These are phyloP conservation scores for Colletotrichum cordylinicola DNA, from an alignment of 2,329 filamentous ascomycete species.

Conservation along the genomic window DNA sequence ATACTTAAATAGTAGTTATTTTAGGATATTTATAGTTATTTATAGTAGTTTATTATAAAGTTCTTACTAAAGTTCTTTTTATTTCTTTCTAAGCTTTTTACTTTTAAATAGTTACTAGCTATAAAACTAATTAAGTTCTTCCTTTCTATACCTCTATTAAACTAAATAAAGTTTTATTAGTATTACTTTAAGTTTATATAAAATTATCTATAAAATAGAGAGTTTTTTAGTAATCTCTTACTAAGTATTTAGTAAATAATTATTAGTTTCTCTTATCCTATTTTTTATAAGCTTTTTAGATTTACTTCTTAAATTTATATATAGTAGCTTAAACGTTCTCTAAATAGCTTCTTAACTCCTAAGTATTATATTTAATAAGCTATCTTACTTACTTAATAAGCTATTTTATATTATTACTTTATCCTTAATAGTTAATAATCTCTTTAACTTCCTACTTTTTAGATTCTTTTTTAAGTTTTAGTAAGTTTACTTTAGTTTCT, in stretches of 20 bases:
- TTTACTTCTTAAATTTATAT: neutral
- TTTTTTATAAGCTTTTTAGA: neutral
- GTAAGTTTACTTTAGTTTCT: neutral
- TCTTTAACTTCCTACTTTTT: neutral
- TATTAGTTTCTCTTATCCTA: neutral
- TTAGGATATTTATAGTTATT: neutral
- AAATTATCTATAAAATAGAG: neutral
- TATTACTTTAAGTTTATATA: neutral
- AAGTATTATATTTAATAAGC: neutral
- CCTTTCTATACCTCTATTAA: neutral
- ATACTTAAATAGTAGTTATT: too few species aligned
- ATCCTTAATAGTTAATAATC: neutral
- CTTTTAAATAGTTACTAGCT: neutral
- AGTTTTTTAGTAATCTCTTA: neutral
- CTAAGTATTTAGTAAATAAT: neutral
- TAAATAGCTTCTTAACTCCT: neutral
- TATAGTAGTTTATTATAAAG: neutral
- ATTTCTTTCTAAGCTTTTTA: neutral
- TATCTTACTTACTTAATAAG: neutral
- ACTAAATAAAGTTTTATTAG: neutral
- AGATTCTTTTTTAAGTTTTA: neutral
- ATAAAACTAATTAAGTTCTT: neutral
- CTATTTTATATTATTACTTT: neutral
- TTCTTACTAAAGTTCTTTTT: neutral
- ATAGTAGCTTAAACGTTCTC: neutral